Percentiles rank a stretch among this genome's conserved stretches.
Evolutionary conservation across 306 rosid species (phyloP).

Genomic region (Cicer chorassanicum): DNA sequence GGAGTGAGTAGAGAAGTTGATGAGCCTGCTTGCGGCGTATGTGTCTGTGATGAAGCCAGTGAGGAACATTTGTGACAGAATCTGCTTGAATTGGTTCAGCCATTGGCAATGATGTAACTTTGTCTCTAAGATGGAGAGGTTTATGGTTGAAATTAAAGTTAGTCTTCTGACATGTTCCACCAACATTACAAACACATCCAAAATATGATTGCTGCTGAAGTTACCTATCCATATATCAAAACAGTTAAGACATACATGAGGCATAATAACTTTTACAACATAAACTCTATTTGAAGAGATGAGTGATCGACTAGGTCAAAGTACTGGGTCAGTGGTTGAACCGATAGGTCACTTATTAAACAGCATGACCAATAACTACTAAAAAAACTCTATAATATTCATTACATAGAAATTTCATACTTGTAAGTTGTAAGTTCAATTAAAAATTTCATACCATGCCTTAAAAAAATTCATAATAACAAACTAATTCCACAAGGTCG

Average conservation of each 20-base stretch:
- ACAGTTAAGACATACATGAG: not conserved
- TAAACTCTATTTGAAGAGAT: too few relatives aligned
- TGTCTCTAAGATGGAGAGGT: constrained; percentile 55
- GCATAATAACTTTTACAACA: not conserved
- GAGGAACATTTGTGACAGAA: constrained; percentile 71
- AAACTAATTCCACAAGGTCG: too few relatives aligned
- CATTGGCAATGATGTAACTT: constrained; percentile 53
- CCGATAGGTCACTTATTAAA: too few relatives aligned
- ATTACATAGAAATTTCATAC: too few relatives aligned
- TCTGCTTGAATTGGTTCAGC: constrained; percentile 55
- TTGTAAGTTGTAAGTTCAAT: too few relatives aligned
- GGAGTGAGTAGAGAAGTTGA: constrained; percentile 57
- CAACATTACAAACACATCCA: constrained; percentile 11
- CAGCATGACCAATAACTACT: too few relatives aligned
- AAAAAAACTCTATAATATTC: too few relatives aligned
- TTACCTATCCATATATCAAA: not conserved
- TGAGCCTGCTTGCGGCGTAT: constrained; percentile 70
- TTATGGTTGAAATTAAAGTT: constrained; percentile 52
- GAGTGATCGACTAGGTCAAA: too few relatives aligned
- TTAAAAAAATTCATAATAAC: too few relatives aligned
- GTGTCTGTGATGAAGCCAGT: constrained; percentile 69
- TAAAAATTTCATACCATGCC: too few relatives aligned
- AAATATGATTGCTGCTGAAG: not conserved
- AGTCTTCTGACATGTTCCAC: constrained; percentile 22
- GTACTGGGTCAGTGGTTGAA: too few relatives aligned